Base-by-base conservation (phyloP, 805 yeast genomes). In the Yarrowia sp. region DNA sequence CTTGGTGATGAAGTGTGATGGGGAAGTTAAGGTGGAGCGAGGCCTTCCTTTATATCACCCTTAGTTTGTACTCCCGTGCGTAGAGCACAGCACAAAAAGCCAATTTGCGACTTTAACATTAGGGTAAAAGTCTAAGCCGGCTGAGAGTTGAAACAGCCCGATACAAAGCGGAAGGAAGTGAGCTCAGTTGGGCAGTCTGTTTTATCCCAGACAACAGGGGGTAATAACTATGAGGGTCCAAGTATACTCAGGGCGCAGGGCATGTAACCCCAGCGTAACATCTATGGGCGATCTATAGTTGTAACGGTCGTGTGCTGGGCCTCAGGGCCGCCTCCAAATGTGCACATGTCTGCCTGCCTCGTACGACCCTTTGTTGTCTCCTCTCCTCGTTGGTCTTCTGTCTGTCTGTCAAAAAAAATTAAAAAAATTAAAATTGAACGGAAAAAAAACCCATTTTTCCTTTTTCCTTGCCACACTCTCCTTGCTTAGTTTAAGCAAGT, bases 1-100 rank as follows among this genome's bases (percentile, higher is more conserved):
- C 38, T 17, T 13, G 57, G 57, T 18, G 57, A 35, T 50, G 57
- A 32, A 48, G 53, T 32, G 51, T 48, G 55, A 33, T 48, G 55
- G n/a, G 22, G 31, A 48, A 6, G 22, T 6, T 15, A 15, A 11
- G 53, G 53, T 32, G 53, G 53, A 15, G 53, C 39, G 10, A 8
- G 15, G 9, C 13, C 3, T 28, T 31, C 41, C 35, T 18, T 48
- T 48, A 48, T 48, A 48, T 35, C 14, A 17, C 9, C 47, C 13
- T 43, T 6, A 22, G 35, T 14, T 11, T 14, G 35, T 18, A 11
- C 8, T 11, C n/a, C n/a, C 31, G 48, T 6, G n/a, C 32, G 6
- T 18, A 43, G 28, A 22, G 28, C 28, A 35, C 38, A 11, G 38
- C 13, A 11, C 13, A 31, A 17, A n/a, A 18, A 48, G 41, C 41